phyloP scores from a whole-genome alignment of 2,329 filamentous ascomycete species.

The Aureobasidium vineae region DNA sequence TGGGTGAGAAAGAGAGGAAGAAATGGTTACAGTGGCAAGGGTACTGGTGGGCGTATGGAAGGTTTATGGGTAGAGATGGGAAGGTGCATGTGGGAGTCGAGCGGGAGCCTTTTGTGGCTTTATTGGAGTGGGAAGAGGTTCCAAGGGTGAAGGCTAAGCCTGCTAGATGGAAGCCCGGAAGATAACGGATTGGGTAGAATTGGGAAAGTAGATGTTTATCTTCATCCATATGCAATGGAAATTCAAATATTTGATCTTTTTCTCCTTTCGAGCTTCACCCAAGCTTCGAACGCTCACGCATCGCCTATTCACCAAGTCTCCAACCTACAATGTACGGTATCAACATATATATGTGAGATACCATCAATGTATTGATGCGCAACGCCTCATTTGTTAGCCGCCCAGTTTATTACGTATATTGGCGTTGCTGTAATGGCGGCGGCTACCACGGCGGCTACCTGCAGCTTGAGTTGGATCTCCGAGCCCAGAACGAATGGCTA shows the following conservation, averaged over 20 bases:
- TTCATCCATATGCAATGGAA: too few relatives aligned
- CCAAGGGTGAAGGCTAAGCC: too few relatives aligned
- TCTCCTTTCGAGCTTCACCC: too few relatives aligned
- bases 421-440: background rate
- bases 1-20: too few relatives aligned
- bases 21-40: background rate
- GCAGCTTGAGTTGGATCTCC: background rate
- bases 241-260: too few relatives aligned
- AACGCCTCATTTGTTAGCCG: background rate
- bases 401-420: background rate
- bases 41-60: background rate
- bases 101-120: background rate
- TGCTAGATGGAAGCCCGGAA: too few relatives aligned
- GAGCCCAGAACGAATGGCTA: background rate
- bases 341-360: background rate
- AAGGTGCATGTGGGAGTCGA: background rate
- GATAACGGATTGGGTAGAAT: too few relatives aligned
- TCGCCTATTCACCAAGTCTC: too few relatives aligned
- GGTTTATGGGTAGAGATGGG: background rate
- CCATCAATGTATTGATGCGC: background rate
- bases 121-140: background rate
- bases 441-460: background rate
- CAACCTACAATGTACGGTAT: too few relatives aligned
- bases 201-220: too few relatives aligned
- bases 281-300: too few relatives aligned